phyloP scores from a whole-genome alignment of 2,329 filamentous ascomycete genomes.

The Myriosclerotinia curreyana region DNA sequence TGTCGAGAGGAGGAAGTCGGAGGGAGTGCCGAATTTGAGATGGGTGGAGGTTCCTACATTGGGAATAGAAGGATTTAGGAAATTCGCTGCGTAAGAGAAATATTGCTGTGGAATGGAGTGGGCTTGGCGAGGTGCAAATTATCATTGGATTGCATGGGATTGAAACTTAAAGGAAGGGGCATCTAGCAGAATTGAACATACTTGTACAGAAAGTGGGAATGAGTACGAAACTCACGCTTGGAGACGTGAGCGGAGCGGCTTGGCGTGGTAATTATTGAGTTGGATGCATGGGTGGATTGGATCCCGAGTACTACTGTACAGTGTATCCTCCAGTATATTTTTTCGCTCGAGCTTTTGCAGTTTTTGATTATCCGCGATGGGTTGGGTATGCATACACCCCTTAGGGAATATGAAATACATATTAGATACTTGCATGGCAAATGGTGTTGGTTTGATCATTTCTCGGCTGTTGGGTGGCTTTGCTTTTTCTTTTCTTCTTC shows the following conservation, averaged over 20 bases:
- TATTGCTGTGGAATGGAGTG: neutral
- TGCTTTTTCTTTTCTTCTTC: neutral
- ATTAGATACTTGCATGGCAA: slow-evolving; percentile 18
- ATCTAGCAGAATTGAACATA: slow-evolving; percentile 1
- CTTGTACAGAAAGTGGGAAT: neutral
- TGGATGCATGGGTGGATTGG: slow-evolving; percentile 4
- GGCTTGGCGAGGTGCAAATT: neutral
- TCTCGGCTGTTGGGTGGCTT: neutral
- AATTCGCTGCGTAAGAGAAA: slow-evolving; percentile 26
- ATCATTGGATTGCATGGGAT: neutral
- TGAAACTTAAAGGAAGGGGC: neutral
- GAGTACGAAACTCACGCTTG: neutral
- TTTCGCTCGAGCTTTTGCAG: neutral
- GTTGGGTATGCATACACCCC: slow-evolving; percentile 1
- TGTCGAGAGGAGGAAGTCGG: slow-evolving; percentile 69
- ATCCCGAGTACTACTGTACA: neutral
- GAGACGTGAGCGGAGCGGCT: neutral
- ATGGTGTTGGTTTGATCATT: neutral
- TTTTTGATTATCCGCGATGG: neutral
- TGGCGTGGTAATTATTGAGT: slow-evolving; percentile 2
- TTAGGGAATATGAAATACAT: slow-evolving; percentile 17
- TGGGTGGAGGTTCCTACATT: slow-evolving; percentile 68
- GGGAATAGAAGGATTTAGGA: slow-evolving; percentile 60
- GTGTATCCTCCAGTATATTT: neutral
- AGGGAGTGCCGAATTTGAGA: slow-evolving; percentile 64